Percentiles rank a stretch among this genome's conserved stretches.
phyloP scores from a whole-genome alignment of 164 flowering plant species.

The Euptelea pleiosperma region DNA sequence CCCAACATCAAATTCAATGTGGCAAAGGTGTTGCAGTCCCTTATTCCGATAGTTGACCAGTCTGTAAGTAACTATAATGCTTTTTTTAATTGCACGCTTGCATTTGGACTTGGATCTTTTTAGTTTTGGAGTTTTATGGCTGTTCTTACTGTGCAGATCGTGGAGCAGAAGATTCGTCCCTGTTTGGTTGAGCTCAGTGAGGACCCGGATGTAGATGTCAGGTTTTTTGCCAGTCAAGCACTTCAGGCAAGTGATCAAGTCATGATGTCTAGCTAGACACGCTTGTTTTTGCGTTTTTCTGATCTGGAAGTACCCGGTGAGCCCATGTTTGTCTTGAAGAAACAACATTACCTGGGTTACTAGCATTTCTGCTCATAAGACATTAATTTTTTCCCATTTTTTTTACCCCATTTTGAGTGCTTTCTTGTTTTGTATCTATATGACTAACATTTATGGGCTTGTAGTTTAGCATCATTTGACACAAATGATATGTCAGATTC shows the following conservation, averaged over 20 bases:
- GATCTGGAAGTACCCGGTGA: conserved; percentile 8
- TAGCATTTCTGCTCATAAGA: neutral
- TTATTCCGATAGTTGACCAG: conserved; percentile 67
- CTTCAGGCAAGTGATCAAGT: conserved; percentile 69
- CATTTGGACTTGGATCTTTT: neutral
- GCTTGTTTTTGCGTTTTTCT: conserved; percentile 1
- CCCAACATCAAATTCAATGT: conserved; percentile 88
- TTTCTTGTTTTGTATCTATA: conserved; percentile 10
- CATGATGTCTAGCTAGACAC: conserved; percentile 72
- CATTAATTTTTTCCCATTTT: neutral
- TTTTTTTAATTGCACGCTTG: neutral
- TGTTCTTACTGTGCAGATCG: conserved; percentile 49
- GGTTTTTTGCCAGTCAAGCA: conserved; percentile 80
- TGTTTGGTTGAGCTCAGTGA: conserved; percentile 78
- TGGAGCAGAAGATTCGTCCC: conserved; percentile 78
- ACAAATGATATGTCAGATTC: too few species aligned
- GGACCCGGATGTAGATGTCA: conserved; percentile 95
- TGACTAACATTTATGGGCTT: conserved; percentile 13
- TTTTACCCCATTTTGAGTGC: too few species aligned
- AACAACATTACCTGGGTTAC: neutral
- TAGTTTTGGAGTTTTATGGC: conserved; percentile 6
- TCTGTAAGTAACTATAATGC: conserved; percentile 43
- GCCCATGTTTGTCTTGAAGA: conserved; percentile 9
- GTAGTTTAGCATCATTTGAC: conserved; percentile 10
- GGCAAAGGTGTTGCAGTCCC: conserved; percentile 80